Base-by-base conservation (phyloP, 257 asterid genomes). In the Paraleonurus japonicus region DNA sequence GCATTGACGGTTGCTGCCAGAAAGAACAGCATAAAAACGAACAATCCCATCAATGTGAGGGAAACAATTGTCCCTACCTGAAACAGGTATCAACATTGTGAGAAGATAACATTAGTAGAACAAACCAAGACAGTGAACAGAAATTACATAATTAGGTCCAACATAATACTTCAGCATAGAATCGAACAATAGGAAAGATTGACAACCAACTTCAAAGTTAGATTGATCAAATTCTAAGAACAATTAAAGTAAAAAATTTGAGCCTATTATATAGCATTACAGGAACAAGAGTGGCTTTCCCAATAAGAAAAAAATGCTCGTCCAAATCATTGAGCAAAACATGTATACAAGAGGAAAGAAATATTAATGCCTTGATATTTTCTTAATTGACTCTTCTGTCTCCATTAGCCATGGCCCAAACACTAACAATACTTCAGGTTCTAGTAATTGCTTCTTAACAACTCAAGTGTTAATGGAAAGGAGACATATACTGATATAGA, bases 1-100 rank as follows among this genome's bases (percentile, higher is more conserved):
- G 97, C 98, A 57, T 90, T 92, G 75, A 87, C 11, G 20, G 97
- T 92, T 61, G 97, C 96, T 4, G 91, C 92, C 53, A 78, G 79
- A 64, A 92, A 88, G 88, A 92, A 90, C 8, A 88, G 83, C 90
- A 88, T 76, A 72, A 92, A 90, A 69, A 90, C 85, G 9, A 81
- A 64, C 71, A 90, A 65, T 71, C 96, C 98, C 1, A 88, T 82
- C 83, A 90, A 50, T 35, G 85, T 68, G 35, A 92, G 88, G 75
- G 78, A 83, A 43, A 79, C 61, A 74, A 90, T 74, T 16, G 95
- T 83, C 74, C 97, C 97, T 61, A 87, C 93, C 98, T 92, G 89
- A 85, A 69, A 32, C 51, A 70, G 75, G 50, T 4, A 70, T 28
- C 19, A 33, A 3, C 7, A 61, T 54, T 37, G 57, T 61, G 63